Evolutionary conservation across 192 early-diverging fungal genomes (phyloP).

Genomic region (Coemansia sp.): DNA sequence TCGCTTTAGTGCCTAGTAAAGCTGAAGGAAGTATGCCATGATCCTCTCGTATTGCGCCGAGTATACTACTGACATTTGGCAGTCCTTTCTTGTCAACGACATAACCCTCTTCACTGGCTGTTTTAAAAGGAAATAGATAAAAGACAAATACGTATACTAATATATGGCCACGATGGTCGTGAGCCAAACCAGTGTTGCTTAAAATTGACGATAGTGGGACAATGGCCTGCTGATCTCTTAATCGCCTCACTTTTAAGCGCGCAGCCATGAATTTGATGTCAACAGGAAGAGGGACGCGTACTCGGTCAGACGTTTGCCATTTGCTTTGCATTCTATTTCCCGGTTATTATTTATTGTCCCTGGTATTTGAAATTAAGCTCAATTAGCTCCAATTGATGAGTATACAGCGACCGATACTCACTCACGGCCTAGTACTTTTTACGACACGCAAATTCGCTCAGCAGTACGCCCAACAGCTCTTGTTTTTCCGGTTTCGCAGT

Average conservation of each 20-base stretch:
- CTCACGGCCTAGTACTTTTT: constrained; percentile 1
- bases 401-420: neutral
- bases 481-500: neutral
- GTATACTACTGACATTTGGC: constrained; percentile 9
- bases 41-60: neutral
- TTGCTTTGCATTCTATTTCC: neutral
- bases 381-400: neutral
- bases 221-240: neutral
- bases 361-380: neutral
- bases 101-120: neutral
- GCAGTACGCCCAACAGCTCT: neutral
- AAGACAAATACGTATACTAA: neutral
- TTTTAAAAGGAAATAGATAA: neutral
- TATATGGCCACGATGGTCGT: neutral
- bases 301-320: neutral
- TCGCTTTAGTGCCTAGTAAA: neutral
- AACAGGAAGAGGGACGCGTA: neutral
- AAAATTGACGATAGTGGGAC: too few relatives aligned
- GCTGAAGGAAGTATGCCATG: neutral
- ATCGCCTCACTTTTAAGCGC: neutral
- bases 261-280: neutral
- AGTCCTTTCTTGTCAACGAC: constrained; percentile 10
- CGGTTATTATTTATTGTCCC: neutral
- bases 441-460: neutral
- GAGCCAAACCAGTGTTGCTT: neutral